Evolutionary conservation across 805 yeast genomes (phyloP).

Genomic region (Metschnikowia dekortorum): DNA sequence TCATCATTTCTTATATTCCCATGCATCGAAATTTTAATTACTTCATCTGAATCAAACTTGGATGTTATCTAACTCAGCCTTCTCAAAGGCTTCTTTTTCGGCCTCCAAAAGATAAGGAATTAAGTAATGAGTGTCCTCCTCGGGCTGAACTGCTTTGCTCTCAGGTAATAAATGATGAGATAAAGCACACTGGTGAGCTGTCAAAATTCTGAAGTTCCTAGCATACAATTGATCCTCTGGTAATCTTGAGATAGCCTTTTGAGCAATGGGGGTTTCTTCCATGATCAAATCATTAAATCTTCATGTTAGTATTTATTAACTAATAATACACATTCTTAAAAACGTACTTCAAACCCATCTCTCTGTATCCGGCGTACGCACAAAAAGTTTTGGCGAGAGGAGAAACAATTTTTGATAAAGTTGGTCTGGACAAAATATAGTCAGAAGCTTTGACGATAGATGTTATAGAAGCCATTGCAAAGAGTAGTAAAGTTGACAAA

Average conservation of each 20-base stretch:
- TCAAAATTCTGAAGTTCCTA: conserved; percentile 85
- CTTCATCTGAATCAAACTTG: conserved; percentile 20
- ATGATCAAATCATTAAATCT: conserved; percentile 79
- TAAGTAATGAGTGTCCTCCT: conserved; percentile 78
- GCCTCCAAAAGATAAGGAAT: conserved; percentile 89
- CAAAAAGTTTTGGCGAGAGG: conserved; percentile 78
- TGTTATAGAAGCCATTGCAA: conserved; percentile 55
- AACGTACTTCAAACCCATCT: conserved; percentile 72
- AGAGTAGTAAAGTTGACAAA: background rate
- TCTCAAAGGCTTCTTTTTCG: conserved; percentile 87
- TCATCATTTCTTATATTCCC: background rate
- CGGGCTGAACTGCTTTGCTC: conserved; percentile 70
- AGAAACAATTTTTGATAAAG: conserved; percentile 66
- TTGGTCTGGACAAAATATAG: conserved; percentile 74
- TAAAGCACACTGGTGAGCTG: conserved; percentile 85
- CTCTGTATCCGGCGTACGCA: conserved; percentile 85
- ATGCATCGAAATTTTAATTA: background rate
- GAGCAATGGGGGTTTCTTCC: conserved; percentile 84
- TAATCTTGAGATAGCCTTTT: conserved; percentile 83
- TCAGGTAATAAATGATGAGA: conserved; percentile 83
- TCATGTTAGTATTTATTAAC: conserved; percentile 16
- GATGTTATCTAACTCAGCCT: conserved; percentile 81
- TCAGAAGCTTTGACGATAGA: conserved; percentile 72
- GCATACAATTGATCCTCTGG: conserved; percentile 82
- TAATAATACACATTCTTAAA: background rate